Base-by-base conservation (phyloP, 352 stramenopile genomes). In the Phytopythium boreale region DNA sequence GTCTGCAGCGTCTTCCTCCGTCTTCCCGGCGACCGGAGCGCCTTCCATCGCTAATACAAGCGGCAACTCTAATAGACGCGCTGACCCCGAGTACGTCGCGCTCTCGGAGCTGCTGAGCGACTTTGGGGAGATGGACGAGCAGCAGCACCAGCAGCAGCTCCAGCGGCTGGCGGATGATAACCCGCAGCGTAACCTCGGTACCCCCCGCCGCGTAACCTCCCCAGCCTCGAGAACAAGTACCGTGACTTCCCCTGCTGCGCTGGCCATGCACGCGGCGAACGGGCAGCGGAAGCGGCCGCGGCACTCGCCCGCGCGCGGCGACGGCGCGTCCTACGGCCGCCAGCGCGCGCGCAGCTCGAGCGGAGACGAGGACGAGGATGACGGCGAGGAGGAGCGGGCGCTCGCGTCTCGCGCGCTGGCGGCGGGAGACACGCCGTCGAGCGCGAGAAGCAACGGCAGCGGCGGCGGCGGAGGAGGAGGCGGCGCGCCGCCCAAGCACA, bases 21-120 rank as follows among this genome's bases (percentile, higher is more conserved):
- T 36, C 4, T 14, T 39, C 11, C 34, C 4, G 10, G 3, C 34
- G 34, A 1, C 34, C 34, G 34, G 5, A 3, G 34, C 11, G 4
- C 10, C 34, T 14, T 39, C 34, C 34, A 10, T 39, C 34, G 10
- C 34, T 14, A 39, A 14, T 39, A 17, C 49, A 7, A 15, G 24
- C 22, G 46, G 46, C n/a, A 20, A 20, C n/a, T 17, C 15, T 24
- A 49, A 59, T n/a, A 61, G 68, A 17, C 62, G 71, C 10, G 41
- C 76, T 2, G 83, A 92, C 43, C 80, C 76, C 1, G 81, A 92
- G 66, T 83, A 88, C 31, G 77, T 77, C 19, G 80, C 80, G 26
- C 76, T 91, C 57, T 87, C 84, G 29, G 83, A 89, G 65, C 63
- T 92, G 57, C 69, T 90, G 49, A 82, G 79, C 39, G 86, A 75